These are phyloP conservation scores for Anthoceros angustus DNA, from an alignment of 225 moss, liverwort and hornwort genomes.

Conservation along the genomic window DNA sequence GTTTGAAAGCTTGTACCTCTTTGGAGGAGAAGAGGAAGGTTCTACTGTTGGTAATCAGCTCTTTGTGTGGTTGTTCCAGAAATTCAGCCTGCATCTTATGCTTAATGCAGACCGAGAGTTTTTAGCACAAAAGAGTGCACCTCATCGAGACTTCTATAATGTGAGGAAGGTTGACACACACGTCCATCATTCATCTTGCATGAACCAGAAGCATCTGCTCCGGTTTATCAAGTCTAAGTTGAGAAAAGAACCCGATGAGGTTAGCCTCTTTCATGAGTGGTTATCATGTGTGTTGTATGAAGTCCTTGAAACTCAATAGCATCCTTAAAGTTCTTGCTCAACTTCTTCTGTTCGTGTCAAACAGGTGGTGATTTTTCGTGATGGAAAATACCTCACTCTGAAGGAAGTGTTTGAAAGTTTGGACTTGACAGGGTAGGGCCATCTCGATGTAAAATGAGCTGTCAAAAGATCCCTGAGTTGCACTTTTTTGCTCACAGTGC, in stretches of 20 bases:
- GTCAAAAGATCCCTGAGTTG: neutral
- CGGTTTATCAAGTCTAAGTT: conserved; percentile 94
- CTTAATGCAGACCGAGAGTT: conserved; percentile 92
- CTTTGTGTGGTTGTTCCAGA: conserved; percentile 32
- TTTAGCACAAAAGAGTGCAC: conserved; percentile 93
- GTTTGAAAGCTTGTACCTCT: too few relatives aligned
- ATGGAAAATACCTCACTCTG: conserved; percentile 84
- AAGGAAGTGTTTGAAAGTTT: conserved; percentile 94
- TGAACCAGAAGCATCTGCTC: conserved; percentile 93
- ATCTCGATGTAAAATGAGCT: neutral
- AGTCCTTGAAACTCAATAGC: neutral
- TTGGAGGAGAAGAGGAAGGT: neutral
- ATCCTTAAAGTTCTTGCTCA: neutral
- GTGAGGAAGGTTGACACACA: conserved; percentile 96
- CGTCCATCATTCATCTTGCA: conserved; percentile 92
- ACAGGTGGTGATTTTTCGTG: conserved; percentile 86
- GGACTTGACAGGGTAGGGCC: conserved; percentile 65
- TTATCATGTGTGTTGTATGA: neutral
- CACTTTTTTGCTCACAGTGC: neutral
- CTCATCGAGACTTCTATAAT: conserved; percentile 87
- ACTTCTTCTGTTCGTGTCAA: neutral
- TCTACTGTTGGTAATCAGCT: neutral
- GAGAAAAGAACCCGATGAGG: conserved; percentile 56
- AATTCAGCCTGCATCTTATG: conserved; percentile 88
- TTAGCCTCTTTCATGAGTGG: conserved; percentile 4